Evolutionary conservation across 2,329 filamentous ascomycete genomes (phyloP).

Genomic region (Pseudopyricularia cyperi): DNA sequence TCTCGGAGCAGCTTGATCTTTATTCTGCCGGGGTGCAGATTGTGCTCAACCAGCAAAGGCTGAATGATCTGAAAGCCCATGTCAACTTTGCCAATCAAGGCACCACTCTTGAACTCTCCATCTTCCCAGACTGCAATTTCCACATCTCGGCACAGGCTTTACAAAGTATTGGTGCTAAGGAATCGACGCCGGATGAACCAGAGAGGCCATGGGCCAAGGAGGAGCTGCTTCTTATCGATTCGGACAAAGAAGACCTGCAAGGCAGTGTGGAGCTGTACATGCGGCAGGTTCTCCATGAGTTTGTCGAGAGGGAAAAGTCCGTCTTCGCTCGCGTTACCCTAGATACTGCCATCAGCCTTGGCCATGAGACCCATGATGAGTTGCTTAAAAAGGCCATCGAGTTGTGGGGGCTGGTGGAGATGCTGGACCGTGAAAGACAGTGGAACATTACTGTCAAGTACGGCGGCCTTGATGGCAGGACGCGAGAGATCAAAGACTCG

Average conservation of each 20-base stretch:
- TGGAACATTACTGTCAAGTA: slow-evolving; percentile 41
- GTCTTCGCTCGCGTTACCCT: slow-evolving; percentile 47
- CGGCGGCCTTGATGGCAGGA: not conserved
- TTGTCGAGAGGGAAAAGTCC: slow-evolving; percentile 47
- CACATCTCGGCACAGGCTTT: slow-evolving; percentile 31
- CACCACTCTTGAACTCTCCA: slow-evolving; percentile 41
- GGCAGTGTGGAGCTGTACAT: slow-evolving; percentile 47
- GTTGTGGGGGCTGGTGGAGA: slow-evolving; percentile 52
- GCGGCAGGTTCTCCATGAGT: slow-evolving; percentile 41
- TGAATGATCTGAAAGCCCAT: slow-evolving; percentile 39
- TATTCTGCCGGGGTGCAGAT: slow-evolving; percentile 53
- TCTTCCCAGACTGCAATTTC: slow-evolving; percentile 35
- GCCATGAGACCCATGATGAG: slow-evolving; percentile 35
- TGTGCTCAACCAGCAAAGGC: slow-evolving; percentile 45
- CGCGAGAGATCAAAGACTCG: slow-evolving; percentile 36
- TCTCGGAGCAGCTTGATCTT: slow-evolving; percentile 48
- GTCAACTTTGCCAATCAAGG: slow-evolving; percentile 34
- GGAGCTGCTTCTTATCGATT: slow-evolving; percentile 42
- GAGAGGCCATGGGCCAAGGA: slow-evolving; percentile 1
- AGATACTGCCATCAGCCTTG: slow-evolving; percentile 31
- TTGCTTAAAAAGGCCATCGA: slow-evolving; percentile 46
- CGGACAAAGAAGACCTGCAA: slow-evolving; percentile 46
- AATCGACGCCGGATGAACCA: slow-evolving; percentile 5
- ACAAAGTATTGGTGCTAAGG: slow-evolving; percentile 20
- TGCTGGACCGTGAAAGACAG: slow-evolving; percentile 49